These are phyloP conservation scores for Phanerochaete sordida DNA, from an alignment of 768 basidiomycete genomes.

Conservation along the genomic window DNA sequence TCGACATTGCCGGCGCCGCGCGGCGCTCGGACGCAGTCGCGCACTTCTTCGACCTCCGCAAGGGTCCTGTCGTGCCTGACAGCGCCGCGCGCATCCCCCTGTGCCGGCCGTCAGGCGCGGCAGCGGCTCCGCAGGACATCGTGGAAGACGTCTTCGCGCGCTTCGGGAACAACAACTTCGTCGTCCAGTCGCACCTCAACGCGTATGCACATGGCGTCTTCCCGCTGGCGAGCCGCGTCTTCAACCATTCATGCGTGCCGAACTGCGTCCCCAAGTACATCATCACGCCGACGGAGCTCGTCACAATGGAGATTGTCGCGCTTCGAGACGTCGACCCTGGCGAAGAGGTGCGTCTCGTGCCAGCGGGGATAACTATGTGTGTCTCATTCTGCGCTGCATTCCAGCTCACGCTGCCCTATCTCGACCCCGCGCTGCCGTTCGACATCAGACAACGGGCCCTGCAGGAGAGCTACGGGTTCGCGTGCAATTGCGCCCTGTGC, in stretches of 20 bases:
- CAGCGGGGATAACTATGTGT: not conserved
- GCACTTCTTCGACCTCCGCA: conserved; percentile 23
- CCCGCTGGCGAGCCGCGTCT: conserved; percentile 71
- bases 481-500: conserved; percentile 61
- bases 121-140: not conserved
- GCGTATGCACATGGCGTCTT: conserved; percentile 74
- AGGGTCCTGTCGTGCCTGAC: conserved; percentile 9
- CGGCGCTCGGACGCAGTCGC: conserved; percentile 1
- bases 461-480: conserved; percentile 63
- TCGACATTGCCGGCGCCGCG: not conserved
- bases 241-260: conserved; percentile 81
- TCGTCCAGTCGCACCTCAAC: conserved; percentile 67
- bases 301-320: conserved; percentile 63
- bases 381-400: not conserved
- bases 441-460: conserved; percentile 59
- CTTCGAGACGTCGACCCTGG: conserved; percentile 50
- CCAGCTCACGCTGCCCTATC: conserved; percentile 72
- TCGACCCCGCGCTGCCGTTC: conserved; percentile 68
- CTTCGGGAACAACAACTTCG: conserved; percentile 82
- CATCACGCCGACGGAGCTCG: conserved; percentile 33
- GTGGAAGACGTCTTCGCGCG: conserved; percentile 44
- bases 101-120: conserved; percentile 9
- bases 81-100: conserved; percentile 1
- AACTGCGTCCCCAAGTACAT: conserved; percentile 65
- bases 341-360: conserved; percentile 55